Evolutionary conservation across 2,329 filamentous ascomycete genomes (phyloP), one percentile per base, ranked within the genome.

Genomic region (Tolypocladium amazonense): DNA sequence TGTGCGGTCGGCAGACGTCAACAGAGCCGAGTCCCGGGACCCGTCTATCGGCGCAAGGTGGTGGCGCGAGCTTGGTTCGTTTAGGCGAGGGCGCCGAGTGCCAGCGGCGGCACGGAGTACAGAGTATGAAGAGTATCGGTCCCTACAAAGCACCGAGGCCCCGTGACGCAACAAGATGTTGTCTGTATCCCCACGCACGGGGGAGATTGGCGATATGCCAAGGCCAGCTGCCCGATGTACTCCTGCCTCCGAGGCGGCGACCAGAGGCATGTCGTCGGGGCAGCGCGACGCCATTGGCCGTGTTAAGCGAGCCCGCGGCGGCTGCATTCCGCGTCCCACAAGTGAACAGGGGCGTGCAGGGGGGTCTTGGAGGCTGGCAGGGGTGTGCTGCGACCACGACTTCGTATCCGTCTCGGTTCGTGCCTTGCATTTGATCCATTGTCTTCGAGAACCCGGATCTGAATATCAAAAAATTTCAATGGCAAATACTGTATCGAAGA

Each of bases 241-340:
- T 2, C 38, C 4, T 9, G 39, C 20, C 39, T 39, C 20, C 18
- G 14, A 43, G 25, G 23, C 14, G 6, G 8, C 25, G 15, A 27
- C 45, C 25, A 33, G 27, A 54, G 50, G 50, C 50, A 37, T 23
- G 50, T 54, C 30, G 50, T 54, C 30, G 50, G 23, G 20, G 12
- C 14, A 4, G 50, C 30, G 5, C 20, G n/a, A 25, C 35, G 53
- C 55, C 35, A 62, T 58, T 62, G 58, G 60, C 39, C 23, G 39
- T 20, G 5, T 30, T 62, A 56, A 56, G 60, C 60, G 60, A 61
- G 58, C 43, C 39, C 37, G 38, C 38, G 37, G 55, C 59, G 56
- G 41, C 38, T 56, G n/a, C 50, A 57, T 61, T 61, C 60, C 60
- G 60, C 60, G 30, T 50, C 57, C 57, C 57, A 54, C 54, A 9